A percentile compares a stretch with the other conserved stretches of the same genome.
phyloP scores from a whole-genome alignment of 2,329 filamentous ascomycete species.

The Chaetomium sp. region DNA sequence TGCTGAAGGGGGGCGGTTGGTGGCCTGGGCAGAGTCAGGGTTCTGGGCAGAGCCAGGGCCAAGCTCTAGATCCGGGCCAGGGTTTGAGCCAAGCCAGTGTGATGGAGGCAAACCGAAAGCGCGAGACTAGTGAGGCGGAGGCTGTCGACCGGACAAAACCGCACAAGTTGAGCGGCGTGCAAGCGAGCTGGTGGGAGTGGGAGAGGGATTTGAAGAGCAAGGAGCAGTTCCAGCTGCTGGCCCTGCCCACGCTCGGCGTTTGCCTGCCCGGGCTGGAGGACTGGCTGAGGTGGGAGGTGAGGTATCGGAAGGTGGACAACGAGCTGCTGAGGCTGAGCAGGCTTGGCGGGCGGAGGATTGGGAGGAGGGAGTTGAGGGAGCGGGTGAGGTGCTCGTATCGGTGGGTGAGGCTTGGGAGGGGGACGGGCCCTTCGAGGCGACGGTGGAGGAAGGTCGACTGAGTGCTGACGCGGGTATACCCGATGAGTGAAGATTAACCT shows the following conservation, averaged over 20 bases:
- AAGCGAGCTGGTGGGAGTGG: constrained; percentile 11
- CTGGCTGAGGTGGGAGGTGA: constrained; percentile 53
- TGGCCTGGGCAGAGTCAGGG: constrained; percentile 22
- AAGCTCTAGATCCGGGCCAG: neutral
- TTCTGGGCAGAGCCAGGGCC: neutral
- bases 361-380: constrained; percentile 18
- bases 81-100: neutral
- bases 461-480: neutral
- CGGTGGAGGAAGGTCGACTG: neutral
- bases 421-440: neutral
- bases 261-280: constrained; percentile 50
- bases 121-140: neutral
- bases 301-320: constrained; percentile 54
- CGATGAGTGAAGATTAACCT: neutral
- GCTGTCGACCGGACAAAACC: neutral
- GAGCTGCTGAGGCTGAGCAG: constrained; percentile 39
- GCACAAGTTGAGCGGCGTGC: neutral
- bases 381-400: constrained; percentile 27
- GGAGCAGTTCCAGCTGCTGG: constrained; percentile 48
- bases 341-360: constrained; percentile 1
- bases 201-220: constrained; percentile 16
- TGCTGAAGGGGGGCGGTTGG: constrained; percentile 29
- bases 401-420: neutral
- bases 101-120: neutral
- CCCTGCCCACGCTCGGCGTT: constrained; percentile 56